Conservation (phyloP, 768 basidiomycete genomes). For the Trichaptum fuscoviolaceum region DNA sequence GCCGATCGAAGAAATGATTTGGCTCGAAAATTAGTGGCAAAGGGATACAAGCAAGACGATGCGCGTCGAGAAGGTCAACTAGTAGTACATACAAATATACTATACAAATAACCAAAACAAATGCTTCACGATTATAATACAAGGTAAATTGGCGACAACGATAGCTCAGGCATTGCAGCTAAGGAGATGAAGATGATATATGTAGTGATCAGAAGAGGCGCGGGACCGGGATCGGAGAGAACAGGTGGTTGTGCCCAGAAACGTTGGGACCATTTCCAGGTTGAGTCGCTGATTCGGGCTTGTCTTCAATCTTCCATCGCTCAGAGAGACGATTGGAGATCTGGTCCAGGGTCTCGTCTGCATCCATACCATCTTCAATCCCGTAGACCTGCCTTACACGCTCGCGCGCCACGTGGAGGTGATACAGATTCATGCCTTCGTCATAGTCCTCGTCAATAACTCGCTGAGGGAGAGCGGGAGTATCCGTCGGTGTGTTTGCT, state of each 20-base stretch:
- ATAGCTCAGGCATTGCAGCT: not conserved
- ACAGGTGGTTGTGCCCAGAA: not conserved
- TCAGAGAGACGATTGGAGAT: not conserved
- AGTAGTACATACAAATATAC: not conserved
- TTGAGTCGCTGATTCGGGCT: too few species aligned
- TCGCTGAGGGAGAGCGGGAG: not conserved
- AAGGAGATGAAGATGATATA: not conserved
- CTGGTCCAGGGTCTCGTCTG: not conserved
- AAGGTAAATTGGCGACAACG: not conserved
- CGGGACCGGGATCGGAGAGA: not conserved
- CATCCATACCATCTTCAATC: not conserved
- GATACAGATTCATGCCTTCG: not conserved
- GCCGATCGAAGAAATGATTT: too few species aligned
- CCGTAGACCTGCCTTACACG: not conserved
- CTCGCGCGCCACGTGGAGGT: not conserved
- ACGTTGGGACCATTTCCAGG: not conserved
- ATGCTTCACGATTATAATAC: not conserved
- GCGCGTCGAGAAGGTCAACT: not conserved
- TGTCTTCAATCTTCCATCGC: not conserved
- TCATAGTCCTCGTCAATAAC: not conserved
- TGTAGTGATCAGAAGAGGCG: not conserved
- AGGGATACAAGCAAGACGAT: too few species aligned
- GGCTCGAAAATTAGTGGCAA: too few species aligned
- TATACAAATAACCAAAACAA: not conserved
- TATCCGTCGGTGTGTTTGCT: not conserved